Percentiles rank a stretch among this genome's conserved stretches.
Evolutionary conservation across 495 filamentous ascomycete genomes (phyloP).

Genomic region (Tricharina praecox): DNA sequence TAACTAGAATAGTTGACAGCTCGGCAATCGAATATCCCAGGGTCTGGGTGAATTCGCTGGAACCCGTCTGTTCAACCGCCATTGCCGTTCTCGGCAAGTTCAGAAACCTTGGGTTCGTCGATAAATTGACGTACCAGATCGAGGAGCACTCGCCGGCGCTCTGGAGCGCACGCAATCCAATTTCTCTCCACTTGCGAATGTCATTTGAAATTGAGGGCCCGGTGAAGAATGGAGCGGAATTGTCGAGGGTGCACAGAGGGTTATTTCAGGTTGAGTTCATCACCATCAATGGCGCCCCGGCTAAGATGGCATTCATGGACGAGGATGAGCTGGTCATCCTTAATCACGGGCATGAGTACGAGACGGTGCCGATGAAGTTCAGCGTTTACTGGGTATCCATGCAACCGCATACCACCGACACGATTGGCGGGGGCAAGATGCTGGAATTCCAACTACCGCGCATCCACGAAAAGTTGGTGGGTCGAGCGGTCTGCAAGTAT

Average conservation of each 20-base stretch:
- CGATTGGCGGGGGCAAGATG: slow-evolving; percentile 5
- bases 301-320: slow-evolving; percentile 1
- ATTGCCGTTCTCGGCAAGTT: background rate
- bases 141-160: slow-evolving; percentile 4
- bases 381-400: background rate
- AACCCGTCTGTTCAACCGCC: background rate
- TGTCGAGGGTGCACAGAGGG: slow-evolving; percentile 1
- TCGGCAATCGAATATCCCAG: background rate
- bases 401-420: background rate
- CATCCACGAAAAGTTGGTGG: slow-evolving; percentile 9
- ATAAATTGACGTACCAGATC: slow-evolving; percentile 1
- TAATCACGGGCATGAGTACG: slow-evolving; percentile 2
- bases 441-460: slow-evolving; percentile 17
- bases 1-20: background rate
- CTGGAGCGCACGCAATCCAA: background rate
- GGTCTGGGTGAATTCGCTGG: background rate
- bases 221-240: background rate
- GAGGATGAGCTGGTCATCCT: slow-evolving; percentile 1
- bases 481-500: slow-evolving; percentile 14
- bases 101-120: background rate
- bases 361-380: background rate
- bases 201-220: background rate
- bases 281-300: slow-evolving; percentile 2
- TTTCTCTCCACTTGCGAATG: background rate
- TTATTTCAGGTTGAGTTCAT: slow-evolving; percentile 1